Conservation (phyloP, 2,329 filamentous ascomycete genomes). For the Aureobasidium sp. region DNA sequence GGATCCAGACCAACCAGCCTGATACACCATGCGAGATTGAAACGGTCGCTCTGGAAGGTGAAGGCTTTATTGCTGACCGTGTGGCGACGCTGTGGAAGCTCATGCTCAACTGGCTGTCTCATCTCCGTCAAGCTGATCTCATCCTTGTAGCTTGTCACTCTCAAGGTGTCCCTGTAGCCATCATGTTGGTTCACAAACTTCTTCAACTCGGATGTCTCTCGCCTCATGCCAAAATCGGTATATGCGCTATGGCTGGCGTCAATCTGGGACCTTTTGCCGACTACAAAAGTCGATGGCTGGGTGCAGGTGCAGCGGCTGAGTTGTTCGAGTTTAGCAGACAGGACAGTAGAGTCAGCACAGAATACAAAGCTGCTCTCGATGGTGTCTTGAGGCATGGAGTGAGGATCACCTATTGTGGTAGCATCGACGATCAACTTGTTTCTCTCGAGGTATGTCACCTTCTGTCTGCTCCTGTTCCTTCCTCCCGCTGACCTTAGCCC, state of each 20-base stretch:
- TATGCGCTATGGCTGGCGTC: slow-evolving; percentile 93
- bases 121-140: slow-evolving; percentile 88
- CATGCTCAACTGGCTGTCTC: slow-evolving; percentile 93
- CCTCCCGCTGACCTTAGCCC: background rate
- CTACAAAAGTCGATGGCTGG: slow-evolving; percentile 90
- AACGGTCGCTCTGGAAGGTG: slow-evolving; percentile 94
- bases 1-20: slow-evolving; percentile 69
- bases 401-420: slow-evolving; percentile 88
- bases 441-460: slow-evolving; percentile 76
- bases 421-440: slow-evolving; percentile 97
- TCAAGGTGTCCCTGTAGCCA: slow-evolving; percentile 92
- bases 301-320: slow-evolving; percentile 85
- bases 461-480: too few species aligned
- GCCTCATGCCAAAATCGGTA: slow-evolving; percentile 74
- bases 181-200: slow-evolving; percentile 93
- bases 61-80: slow-evolving; percentile 90
- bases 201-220: slow-evolving; percentile 90
- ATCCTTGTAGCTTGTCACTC: slow-evolving; percentile 95
- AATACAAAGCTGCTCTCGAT: slow-evolving; percentile 81
- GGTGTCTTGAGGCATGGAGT: slow-evolving; percentile 81
- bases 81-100: slow-evolving; percentile 96
- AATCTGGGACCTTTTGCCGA: slow-evolving; percentile 94
- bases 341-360: slow-evolving; percentile 82
- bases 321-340: slow-evolving; percentile 93
- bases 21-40: slow-evolving; percentile 85